Base-by-base conservation (phyloP, 495 filamentous ascomycete species). In the Xylaria flabelliformis region DNA sequence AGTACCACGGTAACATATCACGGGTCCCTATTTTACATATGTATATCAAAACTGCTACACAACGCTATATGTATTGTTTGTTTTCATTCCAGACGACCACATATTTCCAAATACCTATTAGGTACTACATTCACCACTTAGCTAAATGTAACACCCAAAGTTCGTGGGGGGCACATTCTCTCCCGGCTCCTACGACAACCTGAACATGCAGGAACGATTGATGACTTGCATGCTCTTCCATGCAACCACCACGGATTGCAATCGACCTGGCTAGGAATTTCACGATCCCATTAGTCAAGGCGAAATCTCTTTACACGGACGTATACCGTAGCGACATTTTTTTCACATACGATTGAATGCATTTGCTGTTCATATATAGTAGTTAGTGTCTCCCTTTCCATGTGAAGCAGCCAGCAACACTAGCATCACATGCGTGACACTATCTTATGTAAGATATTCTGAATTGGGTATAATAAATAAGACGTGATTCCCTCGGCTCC, bases 191-290 rank as follows among this genome's bases (percentile, higher is more conserved):
- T 29, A 32, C 41, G 53, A 69, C 36, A 2, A 29, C 21, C 55
- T 36, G 34, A 7, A 7, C 59, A 71, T 71, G 69, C 69, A 71
- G 69, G 69, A 70, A 71, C 69, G 42, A 26, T 24, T 19, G 48
- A 71, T 71, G 69, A 71, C 69, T 26, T 71, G 69, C 69, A 71
- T 64, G 24, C 3, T 26, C 21, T 17, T 32, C 34, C 34, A 65
- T 65, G 36, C 63, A 65, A 32, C 42, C 63, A 46, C 26, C 63
- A 26, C 63, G 41, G 63, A 65, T 50, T 63, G 39, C 39, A 42
- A n/a, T 61, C 32, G 58, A 34, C 34, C 10, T 4, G 61, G 39
- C 21, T 19, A 63, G 61, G 61, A 39, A 29, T 65, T 41, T 10
- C 63, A 65, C 26, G 13, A 34, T 17, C 29, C 44, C 61, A 12